These are phyloP conservation scores for Geotrichum bryndzae DNA, from an alignment of 1,139 yeast species.

Conservation along the genomic window DNA sequence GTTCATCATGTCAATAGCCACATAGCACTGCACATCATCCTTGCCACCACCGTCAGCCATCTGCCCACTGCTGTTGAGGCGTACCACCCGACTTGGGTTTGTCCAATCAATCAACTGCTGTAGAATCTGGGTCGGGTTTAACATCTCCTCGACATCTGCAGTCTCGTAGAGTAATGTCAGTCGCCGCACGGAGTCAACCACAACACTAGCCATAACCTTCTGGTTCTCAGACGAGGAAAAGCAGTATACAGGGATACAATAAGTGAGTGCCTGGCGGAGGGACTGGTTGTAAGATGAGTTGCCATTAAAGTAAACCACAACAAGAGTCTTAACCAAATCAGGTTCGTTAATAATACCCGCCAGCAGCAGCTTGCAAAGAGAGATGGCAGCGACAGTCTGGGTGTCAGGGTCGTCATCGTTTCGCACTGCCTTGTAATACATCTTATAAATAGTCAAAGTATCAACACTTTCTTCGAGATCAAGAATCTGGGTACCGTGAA, in stretches of 20 bases:
- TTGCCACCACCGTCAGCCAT: slow-evolving; percentile 43
- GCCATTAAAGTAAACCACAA: slow-evolving; percentile 72
- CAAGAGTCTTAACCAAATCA: slow-evolving; percentile 63
- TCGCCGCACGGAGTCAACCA: slow-evolving; percentile 62
- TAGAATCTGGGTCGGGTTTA: slow-evolving; percentile 54
- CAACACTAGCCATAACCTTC: slow-evolving; percentile 54
- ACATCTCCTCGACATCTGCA: slow-evolving; percentile 36
- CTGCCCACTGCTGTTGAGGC: slow-evolving; percentile 7
- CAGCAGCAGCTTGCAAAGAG: slow-evolving; percentile 73
- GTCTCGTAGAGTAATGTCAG: slow-evolving; percentile 44
- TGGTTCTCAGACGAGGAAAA: slow-evolving; percentile 76
- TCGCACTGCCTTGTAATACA: slow-evolving; percentile 58
- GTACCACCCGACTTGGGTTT: slow-evolving; percentile 57
- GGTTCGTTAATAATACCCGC: slow-evolving; percentile 70
- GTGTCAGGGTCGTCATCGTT: slow-evolving; percentile 48
- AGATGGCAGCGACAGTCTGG: slow-evolving; percentile 81
- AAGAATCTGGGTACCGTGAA: slow-evolving; percentile 65
- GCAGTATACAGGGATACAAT: slow-evolving; percentile 86
- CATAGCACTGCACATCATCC: slow-evolving; percentile 51
- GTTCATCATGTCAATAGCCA: slow-evolving; percentile 52
- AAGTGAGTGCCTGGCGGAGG: slow-evolving; percentile 74
- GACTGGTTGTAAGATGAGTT: slow-evolving; percentile 56
- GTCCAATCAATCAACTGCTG: slow-evolving; percentile 84
- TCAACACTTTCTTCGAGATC: slow-evolving; percentile 62
- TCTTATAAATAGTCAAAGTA: slow-evolving; percentile 53